A percentile compares a stretch with the other conserved stretches of the same genome.
Conservation (phyloP, 1,284 basidiomycete species). For the Thelephora terrestris region DNA sequence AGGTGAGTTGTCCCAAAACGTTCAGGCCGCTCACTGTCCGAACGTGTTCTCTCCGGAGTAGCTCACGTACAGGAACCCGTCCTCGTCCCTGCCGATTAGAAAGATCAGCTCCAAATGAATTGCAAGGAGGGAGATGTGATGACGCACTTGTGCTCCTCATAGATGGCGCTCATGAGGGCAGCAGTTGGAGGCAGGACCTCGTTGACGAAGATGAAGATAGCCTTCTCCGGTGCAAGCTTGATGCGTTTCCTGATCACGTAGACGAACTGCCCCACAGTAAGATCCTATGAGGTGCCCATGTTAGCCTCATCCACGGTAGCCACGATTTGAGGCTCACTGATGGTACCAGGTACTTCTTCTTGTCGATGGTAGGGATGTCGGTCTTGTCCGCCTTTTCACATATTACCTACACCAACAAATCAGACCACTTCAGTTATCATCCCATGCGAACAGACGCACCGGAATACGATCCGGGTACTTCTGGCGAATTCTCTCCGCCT, state of each 20-base stretch:
- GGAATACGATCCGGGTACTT: conserved; percentile 99
- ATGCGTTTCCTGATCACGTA: conserved; percentile 99
- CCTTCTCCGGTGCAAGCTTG: conserved; percentile 99
- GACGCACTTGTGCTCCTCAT: conserved; percentile 97
- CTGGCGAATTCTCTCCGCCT: conserved; percentile 93
- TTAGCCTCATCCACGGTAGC: conserved; percentile 9
- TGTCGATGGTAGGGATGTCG: conserved; percentile 99
- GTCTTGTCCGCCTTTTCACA: conserved; percentile 99
- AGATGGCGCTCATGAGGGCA: conserved; percentile 97
- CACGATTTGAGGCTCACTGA: conserved; percentile 47
- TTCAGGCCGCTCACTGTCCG: conserved; percentile 28
- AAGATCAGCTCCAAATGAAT: conserved; percentile 5
- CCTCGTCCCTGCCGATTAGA: conserved; percentile 68
- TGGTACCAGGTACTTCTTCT: conserved; percentile 99
- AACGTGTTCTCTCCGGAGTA: conserved; percentile 98
- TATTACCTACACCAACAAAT: conserved; percentile 64
- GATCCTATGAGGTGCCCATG: conserved; percentile 48
- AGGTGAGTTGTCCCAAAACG: too few relatives aligned
- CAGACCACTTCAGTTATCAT: conserved; percentile 10
- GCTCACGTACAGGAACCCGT: conserved; percentile 92
- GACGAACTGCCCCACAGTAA: conserved; percentile 98
- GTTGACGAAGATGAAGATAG: conserved; percentile 98
- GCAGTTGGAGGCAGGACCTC: conserved; percentile 98
- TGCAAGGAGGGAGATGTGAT: neutral
- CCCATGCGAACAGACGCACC: conserved; percentile 39